Conservation (phyloP, 805 yeast species). For the Isabelozyma gotoi region DNA sequence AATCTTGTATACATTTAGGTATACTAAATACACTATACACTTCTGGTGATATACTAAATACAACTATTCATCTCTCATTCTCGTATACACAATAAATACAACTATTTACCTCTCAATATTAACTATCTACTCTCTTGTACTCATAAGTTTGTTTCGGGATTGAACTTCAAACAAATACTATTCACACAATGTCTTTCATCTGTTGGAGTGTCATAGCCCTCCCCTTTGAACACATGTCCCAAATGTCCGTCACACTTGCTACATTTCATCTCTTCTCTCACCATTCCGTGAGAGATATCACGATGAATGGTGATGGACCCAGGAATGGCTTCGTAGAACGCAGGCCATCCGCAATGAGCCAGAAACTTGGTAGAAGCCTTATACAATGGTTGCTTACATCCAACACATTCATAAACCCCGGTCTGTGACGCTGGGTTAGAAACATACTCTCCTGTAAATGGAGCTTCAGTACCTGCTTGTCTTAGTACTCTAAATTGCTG, state of each 20-base stretch:
- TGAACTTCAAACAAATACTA: slow-evolving; percentile 74
- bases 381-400: slow-evolving; percentile 79
- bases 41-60: no score
- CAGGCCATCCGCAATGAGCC: slow-evolving; percentile 98
- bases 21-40: not conserved
- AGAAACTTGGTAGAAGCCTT: slow-evolving; percentile 78
- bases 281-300: slow-evolving; percentile 74
- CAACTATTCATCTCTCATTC: not conserved
- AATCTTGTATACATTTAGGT: slow-evolving; percentile 1
- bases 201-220: slow-evolving; percentile 85
- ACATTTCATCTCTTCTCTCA: slow-evolving; percentile 87
- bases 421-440: slow-evolving; percentile 45
- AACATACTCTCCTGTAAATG: slow-evolving; percentile 62
- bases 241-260: slow-evolving; percentile 87
- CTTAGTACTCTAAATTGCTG: slow-evolving; percentile 78
- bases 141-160: slow-evolving; percentile 4
- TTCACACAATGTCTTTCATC: slow-evolving; percentile 95
- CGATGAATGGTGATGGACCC: slow-evolving; percentile 63
- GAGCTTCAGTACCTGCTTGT: slow-evolving; percentile 70
- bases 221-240: slow-evolving; percentile 94
- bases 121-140: no score
- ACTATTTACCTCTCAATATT: not conserved
- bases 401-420: slow-evolving; percentile 85
- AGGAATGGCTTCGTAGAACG: slow-evolving; percentile 87
- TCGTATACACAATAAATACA: not conserved